Evolutionary conservation across 2,329 filamentous ascomycete species (phyloP).

Genomic region (Phyllosticta citribraziliensis): DNA sequence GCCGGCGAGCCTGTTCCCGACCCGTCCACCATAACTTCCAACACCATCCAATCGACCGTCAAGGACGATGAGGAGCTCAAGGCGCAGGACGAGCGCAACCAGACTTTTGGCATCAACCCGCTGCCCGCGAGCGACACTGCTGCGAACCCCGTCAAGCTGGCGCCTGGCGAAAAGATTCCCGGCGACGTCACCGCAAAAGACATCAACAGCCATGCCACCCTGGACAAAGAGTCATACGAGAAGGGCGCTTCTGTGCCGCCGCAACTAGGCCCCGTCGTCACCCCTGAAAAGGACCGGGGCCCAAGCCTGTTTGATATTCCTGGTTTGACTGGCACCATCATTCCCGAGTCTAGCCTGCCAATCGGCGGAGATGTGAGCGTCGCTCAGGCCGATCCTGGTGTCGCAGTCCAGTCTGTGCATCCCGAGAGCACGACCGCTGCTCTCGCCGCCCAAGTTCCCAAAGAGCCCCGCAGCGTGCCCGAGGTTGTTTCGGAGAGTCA

Average conservation of each 20-base stretch:
- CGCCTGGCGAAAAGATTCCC: conserved; percentile 67
- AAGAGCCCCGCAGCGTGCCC: conserved; percentile 38
- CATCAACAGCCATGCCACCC: conserved; percentile 52
- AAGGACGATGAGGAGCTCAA: conserved; percentile 24
- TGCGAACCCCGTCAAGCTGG: conserved; percentile 71
- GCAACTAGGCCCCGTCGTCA: conserved; percentile 37
- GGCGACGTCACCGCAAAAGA: conserved; percentile 58
- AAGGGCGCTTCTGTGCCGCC: conserved; percentile 53
- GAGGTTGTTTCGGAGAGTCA: conserved; percentile 64
- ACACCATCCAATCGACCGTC: conserved; percentile 57
- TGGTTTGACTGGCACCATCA: conserved; percentile 50
- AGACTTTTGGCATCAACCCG: conserved; percentile 47
- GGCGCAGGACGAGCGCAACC: conserved; percentile 28
- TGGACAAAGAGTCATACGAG: conserved; percentile 81
- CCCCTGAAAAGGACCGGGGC: conserved; percentile 33
- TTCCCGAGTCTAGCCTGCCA: conserved; percentile 75
- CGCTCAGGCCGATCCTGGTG: conserved; percentile 27
- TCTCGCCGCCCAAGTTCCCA: conserved; percentile 36
- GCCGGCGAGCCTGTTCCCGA: conserved; percentile 76
- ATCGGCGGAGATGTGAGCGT: conserved; percentile 38
- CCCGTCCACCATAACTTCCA: conserved; percentile 50
- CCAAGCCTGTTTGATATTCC: conserved; percentile 38
- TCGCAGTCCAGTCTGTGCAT: conserved; percentile 33
- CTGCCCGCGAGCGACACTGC: conserved; percentile 47
- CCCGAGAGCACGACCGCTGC: conserved; percentile 37